Base-by-base conservation (phyloP, 176 grass and related monocot genomes). In the Rhipidocladum racemiflorum region DNA sequence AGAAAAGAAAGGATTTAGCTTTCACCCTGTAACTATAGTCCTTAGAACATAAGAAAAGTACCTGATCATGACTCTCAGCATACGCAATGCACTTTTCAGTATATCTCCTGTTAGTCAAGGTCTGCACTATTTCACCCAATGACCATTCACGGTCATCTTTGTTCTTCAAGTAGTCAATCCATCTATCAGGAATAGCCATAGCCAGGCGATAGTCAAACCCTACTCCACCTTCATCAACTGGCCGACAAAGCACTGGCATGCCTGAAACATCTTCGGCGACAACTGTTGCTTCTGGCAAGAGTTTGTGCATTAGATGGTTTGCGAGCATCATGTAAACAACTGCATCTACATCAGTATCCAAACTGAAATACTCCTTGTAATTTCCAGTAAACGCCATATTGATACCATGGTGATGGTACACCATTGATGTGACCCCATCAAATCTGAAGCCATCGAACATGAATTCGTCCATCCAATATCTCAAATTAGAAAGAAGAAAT, bases 261-360 rank as follows among this genome's bases (percentile, higher is more conserved):
- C 96, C 96, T 84, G 96, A 99, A 87, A 99, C 96, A 91, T 99
- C 96, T 91, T 99, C 96, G 60, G 92, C 96, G 48, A 99, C 49
- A 61, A 95, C 64, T 72, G 92, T 91, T 77, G 81, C 92, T 68
- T 91, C 96, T 74, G 90, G 96, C 71, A 93, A 76, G 43, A 99
- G 43, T 51, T 74, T 84, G 82, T 91, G 96, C 67, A 99, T 85
- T 76, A 99, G 81, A 61, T 91, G 83, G 84, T 99, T 99, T 21
- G 92, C 92, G 0, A 99, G 91, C 96, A 95, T 91, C 89, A 99
- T 77, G 68, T 95, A 99, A 64, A 99, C 86, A 76, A 99, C 61
- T 49, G 92, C 89, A 88, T 99, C 92, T 43, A 95, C 92, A 95
- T 95, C 91, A n/a, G 96, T 95, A 44, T 86, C 85, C 75, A 88